Evolutionary conservation across 2,329 filamentous ascomycete species (phyloP), one percentile per base, ranked within the genome.

Genomic region (Trichophyton mentagrophytes): DNA sequence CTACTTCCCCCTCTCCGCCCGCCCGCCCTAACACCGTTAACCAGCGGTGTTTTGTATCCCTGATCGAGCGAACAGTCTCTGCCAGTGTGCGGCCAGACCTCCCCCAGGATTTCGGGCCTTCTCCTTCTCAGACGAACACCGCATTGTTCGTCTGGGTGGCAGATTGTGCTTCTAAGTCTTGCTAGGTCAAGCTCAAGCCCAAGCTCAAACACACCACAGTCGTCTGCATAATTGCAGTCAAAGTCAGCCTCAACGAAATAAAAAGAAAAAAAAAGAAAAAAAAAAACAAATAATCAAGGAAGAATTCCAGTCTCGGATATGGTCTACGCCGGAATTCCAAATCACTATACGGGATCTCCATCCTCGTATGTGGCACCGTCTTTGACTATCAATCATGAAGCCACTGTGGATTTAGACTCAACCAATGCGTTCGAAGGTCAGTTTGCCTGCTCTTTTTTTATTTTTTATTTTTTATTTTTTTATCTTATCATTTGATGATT

Each of bases 61-160:
- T 55, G 5, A 33, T 27, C n/a, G 15, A 33, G 8, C 30, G 49
- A n/a, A 25, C 55, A 38, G 33, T 38, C 33, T 38, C 33, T 38
- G 33, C 33, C 33, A 38, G 33, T 13, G 33, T 38, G 33, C 33
- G 33, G 33, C 33, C 11, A 38, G 9, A 38, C 33, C 33, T 17
- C 68, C 70, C 76, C 30, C 56, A 46, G 38, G 56, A 55, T 49
- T 69, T 75, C 93, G 90, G 89, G 90, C 89, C 90, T 93, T 90
- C 89, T 93, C 88, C 40, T 91, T 80, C 89, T 91, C 89, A 88
- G 85, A 83, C 90, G 88, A 82, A 88, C 88, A 82, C 86, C 85
- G 84, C 87, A 90, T 87, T 84, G 87, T 91, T 91, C 89, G 89
- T 92, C 90, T 95, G 89, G 85, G 89, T 82, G 85, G 88, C 85